Conservation (phyloP, 257 asterid genomes). For the Eucommia ulmoides region DNA sequence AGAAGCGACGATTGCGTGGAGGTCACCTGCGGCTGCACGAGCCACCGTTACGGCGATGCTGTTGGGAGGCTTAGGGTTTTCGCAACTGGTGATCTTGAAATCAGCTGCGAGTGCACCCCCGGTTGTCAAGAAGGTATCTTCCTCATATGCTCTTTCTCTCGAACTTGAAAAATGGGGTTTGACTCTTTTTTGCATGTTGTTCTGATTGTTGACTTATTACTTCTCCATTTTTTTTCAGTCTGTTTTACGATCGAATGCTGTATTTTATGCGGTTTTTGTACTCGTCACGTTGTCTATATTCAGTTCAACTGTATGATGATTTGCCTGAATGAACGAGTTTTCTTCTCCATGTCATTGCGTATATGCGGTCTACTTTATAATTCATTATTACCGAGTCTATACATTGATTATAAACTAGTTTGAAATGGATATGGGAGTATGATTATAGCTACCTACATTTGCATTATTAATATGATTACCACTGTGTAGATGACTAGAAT, state of each 20-base stretch:
- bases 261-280: not conserved
- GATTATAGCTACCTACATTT: not conserved
- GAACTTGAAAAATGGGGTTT: constrained; percentile 11
- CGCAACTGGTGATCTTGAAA: constrained; percentile 39
- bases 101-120: constrained; percentile 48
- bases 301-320: constrained; percentile 17
- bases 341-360: not conserved
- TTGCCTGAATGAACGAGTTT: constrained; percentile 13
- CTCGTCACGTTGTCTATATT: not conserved
- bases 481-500: not conserved
- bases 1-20: constrained; percentile 36
- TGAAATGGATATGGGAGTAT: not conserved
- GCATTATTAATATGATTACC: not conserved
- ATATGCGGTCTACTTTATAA: not conserved
- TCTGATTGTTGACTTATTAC: too few species aligned
- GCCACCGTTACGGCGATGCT: constrained; percentile 56
- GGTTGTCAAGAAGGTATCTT: constrained; percentile 47
- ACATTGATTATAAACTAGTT: not conserved
- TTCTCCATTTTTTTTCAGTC: constrained; percentile 2
- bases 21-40: constrained; percentile 54
- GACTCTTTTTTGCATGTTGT: constrained; percentile 5
- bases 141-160: not conserved
- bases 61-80: constrained; percentile 54
- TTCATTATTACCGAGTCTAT: not conserved
- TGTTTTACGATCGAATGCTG: constrained; percentile 1